Evolutionary conservation across 1,284 basidiomycete species (phyloP), one percentile per base, ranked within the genome.

Genomic region (Malassezia sympodialis): DNA sequence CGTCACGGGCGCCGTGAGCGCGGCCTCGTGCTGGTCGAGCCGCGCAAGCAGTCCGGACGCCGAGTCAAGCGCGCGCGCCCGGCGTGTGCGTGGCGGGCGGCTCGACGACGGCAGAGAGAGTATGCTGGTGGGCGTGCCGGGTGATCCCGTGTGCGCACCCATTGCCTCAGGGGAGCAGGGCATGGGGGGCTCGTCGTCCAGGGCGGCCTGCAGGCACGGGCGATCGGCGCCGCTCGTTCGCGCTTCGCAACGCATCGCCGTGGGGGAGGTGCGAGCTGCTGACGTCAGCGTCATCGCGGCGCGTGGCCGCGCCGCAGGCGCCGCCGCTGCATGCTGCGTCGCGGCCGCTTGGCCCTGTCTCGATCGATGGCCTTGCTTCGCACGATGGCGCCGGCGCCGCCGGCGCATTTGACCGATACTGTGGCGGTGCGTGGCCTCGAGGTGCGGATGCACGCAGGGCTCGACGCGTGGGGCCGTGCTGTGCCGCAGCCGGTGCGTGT

Each of bases 401-500:
- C 48, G 19, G 26, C 17, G 34, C 21, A n/a, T 51, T 43, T 72
- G 28, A 66, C 62, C 19, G 71, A 72, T 53, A 56, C 63, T 21
- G 66, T 73, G 23, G 53, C 56, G 40, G 58, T 73, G 53, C 61
- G 61, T 51, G 59, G 55, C 39, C 58, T 73, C 35, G 50, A 64
- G 28, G 65, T 72, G 35, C 69, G 71, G 41, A 62, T 68, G 60
- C 59, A 58, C 26, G 65, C 66, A 28, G 71, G 71, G 41, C 60
- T 69, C 41, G 71, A 73, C 54, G 63, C 59, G 31, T 73, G 71
- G 71, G 67, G 66, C 42, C 63, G 71, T 11, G 57, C 61, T 14
- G 53, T 64, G 37, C 64, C 76, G 15, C 85, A 87, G 62, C 81
- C 83, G 0, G 76, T 86, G n/a, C 70, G 77, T 11, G 68, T 85